phyloP scores from a whole-genome alignment of 345 rosid genomes.

The Dipteronia dyeriana region DNA sequence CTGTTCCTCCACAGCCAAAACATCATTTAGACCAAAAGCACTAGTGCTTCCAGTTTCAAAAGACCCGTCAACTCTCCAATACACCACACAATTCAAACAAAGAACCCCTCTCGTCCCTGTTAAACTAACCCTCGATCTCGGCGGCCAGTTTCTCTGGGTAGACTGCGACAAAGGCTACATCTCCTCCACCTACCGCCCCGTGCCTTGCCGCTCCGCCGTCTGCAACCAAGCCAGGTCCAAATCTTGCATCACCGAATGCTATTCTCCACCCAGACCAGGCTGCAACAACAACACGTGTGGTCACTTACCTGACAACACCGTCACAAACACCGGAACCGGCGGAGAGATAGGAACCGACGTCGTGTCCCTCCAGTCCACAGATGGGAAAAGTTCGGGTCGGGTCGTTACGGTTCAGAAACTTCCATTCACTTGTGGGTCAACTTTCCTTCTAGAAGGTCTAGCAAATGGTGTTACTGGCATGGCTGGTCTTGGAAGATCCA shows the following conservation, averaged over 20 bases:
- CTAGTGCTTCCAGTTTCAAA: conserved; percentile 42
- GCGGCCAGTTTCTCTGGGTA: conserved; percentile 51
- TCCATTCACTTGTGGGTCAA: conserved; percentile 33
- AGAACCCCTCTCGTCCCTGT: conserved; percentile 44
- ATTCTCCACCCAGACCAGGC: conserved; percentile 39
- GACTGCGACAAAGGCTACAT: conserved; percentile 42
- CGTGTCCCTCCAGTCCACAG: conserved; percentile 39
- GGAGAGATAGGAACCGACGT: conserved; percentile 46
- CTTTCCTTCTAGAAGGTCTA: conserved; percentile 26
- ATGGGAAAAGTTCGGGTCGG: conserved; percentile 45
- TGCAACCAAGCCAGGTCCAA: conserved; percentile 37
- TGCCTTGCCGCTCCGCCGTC: conserved; percentile 33
- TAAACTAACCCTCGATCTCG: conserved; percentile 40
- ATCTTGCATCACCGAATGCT: conserved; percentile 27
- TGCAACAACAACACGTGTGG: conserved; percentile 53
- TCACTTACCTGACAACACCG: conserved; percentile 38
- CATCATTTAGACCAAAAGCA: conserved; percentile 39
- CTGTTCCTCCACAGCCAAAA: conserved; percentile 23
- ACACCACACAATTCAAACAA: conserved; percentile 34
- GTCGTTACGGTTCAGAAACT: conserved; percentile 33
- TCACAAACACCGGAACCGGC: conserved; percentile 9
- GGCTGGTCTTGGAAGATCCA: conserved; percentile 41
- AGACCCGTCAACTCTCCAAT: conserved; percentile 40
- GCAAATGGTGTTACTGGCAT: conserved; percentile 35
- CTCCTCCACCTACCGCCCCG: conserved; percentile 45